Conservation (phyloP, 331 rosid species). For the Quercus phellos region DNA sequence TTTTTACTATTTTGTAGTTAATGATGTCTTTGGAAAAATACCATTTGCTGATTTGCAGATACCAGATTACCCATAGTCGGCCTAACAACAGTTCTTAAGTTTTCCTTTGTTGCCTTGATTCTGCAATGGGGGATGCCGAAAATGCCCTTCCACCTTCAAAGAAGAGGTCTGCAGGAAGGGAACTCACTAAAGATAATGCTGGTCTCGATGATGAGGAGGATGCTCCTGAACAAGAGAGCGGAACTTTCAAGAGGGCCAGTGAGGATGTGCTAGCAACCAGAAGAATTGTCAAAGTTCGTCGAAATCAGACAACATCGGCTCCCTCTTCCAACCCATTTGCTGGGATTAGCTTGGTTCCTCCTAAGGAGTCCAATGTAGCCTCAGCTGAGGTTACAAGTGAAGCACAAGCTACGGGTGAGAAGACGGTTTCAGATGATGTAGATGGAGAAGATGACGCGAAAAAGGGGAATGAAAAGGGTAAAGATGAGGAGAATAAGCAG, state of each 20-base stretch:
- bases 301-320: conserved; percentile 40
- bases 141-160: conserved; percentile 61
- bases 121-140: conserved; percentile 71
- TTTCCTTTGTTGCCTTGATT: conserved; percentile 20
- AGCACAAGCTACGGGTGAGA: conserved; percentile 23
- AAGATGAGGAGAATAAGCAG: conserved; percentile 34
- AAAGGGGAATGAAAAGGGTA: conserved; percentile 25
- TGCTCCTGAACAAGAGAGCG: conserved; percentile 48
- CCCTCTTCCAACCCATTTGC: conserved; percentile 85
- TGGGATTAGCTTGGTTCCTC: conserved; percentile 59
- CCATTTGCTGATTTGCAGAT: conserved; percentile 31
- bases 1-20: not conserved
- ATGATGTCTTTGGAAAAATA: conserved; percentile 1
- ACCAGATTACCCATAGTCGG: conserved; percentile 4
- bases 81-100: conserved; percentile 1
- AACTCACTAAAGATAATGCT: conserved; percentile 74
- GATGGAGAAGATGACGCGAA: conserved; percentile 17
- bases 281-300: conserved; percentile 85
- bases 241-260: conserved; percentile 90
- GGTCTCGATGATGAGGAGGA: conserved; percentile 83
- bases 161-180: conserved; percentile 94
- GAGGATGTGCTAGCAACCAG: conserved; percentile 82
- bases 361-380: conserved; percentile 31
- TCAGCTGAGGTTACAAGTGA: conserved; percentile 36
- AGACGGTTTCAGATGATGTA: conserved; percentile 8